A percentile compares a stretch with the other conserved stretches of the same genome.
These are phyloP conservation scores for Wickerhamiella sorbophila DNA, from an alignment of 805 yeast genomes.

Conservation along the genomic window DNA sequence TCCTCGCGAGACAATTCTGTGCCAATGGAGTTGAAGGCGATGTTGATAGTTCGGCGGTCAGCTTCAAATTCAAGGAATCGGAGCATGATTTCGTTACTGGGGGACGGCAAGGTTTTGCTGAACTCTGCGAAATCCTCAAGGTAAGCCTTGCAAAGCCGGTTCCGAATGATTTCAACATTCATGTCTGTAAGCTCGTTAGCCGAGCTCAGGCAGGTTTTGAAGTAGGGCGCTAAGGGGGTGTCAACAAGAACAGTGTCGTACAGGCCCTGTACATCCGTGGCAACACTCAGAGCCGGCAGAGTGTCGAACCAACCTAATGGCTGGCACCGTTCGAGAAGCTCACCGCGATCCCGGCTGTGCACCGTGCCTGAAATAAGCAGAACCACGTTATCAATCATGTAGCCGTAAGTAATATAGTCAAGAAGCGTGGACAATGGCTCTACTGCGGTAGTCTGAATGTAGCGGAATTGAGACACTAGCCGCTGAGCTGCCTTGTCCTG, in stretches of 20 bases:
- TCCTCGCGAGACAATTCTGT: slow-evolving; percentile 66
- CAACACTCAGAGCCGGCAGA: slow-evolving; percentile 84
- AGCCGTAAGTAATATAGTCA: slow-evolving; percentile 88
- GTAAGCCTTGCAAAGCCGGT: slow-evolving; percentile 82
- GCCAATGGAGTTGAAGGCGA: slow-evolving; percentile 76
- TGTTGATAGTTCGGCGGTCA: slow-evolving; percentile 86
- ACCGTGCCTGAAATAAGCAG: slow-evolving; percentile 93
- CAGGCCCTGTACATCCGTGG: slow-evolving; percentile 86
- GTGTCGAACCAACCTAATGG: slow-evolving; percentile 99
- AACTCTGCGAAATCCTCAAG: slow-evolving; percentile 73
- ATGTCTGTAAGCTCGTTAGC: slow-evolving; percentile 87
- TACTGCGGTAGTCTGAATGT: slow-evolving; percentile 69
- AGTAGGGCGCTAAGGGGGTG: slow-evolving; percentile 95
- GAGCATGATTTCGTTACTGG: slow-evolving; percentile 71
- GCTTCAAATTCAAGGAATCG: slow-evolving; percentile 78
- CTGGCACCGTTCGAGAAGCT: slow-evolving; percentile 79
- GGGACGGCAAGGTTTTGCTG: slow-evolving; percentile 49
- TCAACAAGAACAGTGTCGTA: slow-evolving; percentile 87
- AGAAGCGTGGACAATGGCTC: slow-evolving; percentile 68
- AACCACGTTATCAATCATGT: slow-evolving; percentile 96
- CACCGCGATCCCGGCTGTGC: slow-evolving; percentile 83
- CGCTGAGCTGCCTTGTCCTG: slow-evolving; percentile 65
- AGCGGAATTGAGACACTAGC: slow-evolving; percentile 70
- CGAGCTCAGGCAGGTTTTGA: slow-evolving; percentile 63
- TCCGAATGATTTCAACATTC: slow-evolving; percentile 89